Evolutionary conservation across 305 asterid species (phyloP).

Genomic region (Coffea humblotiana): DNA sequence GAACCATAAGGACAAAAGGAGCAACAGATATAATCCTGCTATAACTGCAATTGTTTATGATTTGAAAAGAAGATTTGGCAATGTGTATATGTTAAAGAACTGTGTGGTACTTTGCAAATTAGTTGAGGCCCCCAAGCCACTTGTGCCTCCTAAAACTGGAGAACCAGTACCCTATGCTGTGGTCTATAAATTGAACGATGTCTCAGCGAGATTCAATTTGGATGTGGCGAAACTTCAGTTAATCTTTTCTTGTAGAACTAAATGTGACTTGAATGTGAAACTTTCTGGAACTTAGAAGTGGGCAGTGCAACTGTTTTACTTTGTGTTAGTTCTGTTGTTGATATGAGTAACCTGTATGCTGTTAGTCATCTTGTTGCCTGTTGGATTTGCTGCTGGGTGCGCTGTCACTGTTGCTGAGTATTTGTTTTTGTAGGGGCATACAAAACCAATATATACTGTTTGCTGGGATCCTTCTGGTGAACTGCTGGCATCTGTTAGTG

Average conservation of each 20-base stretch:
- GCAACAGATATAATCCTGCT: neutral
- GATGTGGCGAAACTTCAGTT: neutral
- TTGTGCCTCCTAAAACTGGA: neutral
- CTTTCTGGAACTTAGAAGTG: neutral
- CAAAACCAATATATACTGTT: conserved; percentile 65
- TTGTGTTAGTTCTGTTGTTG: neutral
- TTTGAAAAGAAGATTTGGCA: neutral
- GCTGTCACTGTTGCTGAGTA: conserved; percentile 10
- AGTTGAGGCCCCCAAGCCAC: neutral
- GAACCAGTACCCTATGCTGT: neutral
- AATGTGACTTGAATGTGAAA: neutral
- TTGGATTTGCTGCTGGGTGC: neutral
- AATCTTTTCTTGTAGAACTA: neutral
- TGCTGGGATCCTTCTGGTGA: conserved; percentile 97
- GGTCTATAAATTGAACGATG: neutral
- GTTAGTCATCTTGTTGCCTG: neutral
- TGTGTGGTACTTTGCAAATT: neutral
- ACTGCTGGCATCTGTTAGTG: conserved; percentile 89
- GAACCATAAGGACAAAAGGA: too few species aligned
- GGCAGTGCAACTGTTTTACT: neutral
- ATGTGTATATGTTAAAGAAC: neutral
- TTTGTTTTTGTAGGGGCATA: conserved; percentile 59
- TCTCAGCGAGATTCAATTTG: neutral
- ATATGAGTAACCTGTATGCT: neutral
- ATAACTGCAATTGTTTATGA: neutral